phyloP scores from a whole-genome alignment of 345 rosid species.

The Melaleuca quinquenervia region DNA sequence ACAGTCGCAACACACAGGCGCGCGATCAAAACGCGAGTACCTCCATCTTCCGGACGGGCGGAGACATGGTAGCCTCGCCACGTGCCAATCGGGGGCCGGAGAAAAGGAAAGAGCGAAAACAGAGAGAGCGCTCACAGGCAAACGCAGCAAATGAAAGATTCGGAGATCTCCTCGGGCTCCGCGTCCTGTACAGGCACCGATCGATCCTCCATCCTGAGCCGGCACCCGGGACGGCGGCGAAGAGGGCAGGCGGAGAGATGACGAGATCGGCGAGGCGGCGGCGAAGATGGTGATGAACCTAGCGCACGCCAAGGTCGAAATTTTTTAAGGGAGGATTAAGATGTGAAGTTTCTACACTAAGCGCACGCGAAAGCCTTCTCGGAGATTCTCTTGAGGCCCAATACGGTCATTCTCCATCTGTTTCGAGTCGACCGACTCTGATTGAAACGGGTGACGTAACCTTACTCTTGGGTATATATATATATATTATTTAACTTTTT shows the following conservation, averaged over 20 bases:
- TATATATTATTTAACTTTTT: too few species aligned
- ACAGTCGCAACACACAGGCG: not conserved
- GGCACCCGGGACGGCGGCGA: not conserved
- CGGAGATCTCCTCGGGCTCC: conserved; percentile 33
- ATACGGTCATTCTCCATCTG: rapidly evolving
- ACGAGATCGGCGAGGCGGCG: not conserved
- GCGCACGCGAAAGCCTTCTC: not conserved
- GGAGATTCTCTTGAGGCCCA: not conserved
- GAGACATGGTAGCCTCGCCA: not conserved
- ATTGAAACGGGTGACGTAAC: too few species aligned
- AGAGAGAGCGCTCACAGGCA: conserved; percentile 37
- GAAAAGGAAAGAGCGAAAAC: not conserved
- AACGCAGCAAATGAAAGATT: conserved; percentile 46
- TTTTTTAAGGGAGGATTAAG: not conserved
- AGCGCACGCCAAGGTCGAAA: not conserved
- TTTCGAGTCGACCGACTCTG: too few species aligned
- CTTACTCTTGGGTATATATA: too few species aligned
- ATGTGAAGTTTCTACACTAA: not conserved
- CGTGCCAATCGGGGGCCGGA: not conserved
- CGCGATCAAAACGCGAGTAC: not conserved
- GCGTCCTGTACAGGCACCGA: not conserved
- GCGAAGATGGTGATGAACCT: too few species aligned
- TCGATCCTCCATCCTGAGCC: not conserved
- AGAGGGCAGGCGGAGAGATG: not conserved
- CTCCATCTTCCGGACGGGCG: not conserved